Evolutionary conservation across 192 early-diverging fungal genomes (phyloP).

Genomic region (Nowakowskiella sp.): DNA sequence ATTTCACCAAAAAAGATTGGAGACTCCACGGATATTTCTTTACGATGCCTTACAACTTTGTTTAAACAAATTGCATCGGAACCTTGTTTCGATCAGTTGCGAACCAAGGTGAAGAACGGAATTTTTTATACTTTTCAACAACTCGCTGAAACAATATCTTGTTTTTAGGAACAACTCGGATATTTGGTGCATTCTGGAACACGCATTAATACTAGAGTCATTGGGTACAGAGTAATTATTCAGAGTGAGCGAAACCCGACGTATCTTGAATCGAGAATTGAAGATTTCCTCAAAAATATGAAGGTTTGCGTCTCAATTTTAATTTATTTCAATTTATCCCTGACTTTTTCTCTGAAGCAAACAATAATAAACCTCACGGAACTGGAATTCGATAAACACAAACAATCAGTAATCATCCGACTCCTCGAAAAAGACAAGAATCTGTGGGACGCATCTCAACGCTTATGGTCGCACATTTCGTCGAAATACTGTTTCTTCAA

Average conservation of each 20-base stretch:
- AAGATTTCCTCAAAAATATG: slow-evolving; percentile 62
- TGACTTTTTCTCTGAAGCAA: slow-evolving; percentile 10
- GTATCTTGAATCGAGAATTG: slow-evolving; percentile 72
- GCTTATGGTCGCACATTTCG: slow-evolving; percentile 61
- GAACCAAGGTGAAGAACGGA: slow-evolving; percentile 85
- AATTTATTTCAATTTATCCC: neutral
- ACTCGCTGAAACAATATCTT: too few relatives aligned
- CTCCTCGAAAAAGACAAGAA: slow-evolving; percentile 71
- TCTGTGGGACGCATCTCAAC: slow-evolving; percentile 56
- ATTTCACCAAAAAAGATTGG: slow-evolving; percentile 41
- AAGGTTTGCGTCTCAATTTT: slow-evolving; percentile 28
- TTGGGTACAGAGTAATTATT: slow-evolving; percentile 72
- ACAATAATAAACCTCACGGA: slow-evolving; percentile 51
- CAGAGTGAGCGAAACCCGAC: slow-evolving; percentile 80
- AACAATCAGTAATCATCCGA: slow-evolving; percentile 51
- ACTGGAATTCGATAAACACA: slow-evolving; percentile 57
- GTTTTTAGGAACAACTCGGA: slow-evolving; percentile 23
- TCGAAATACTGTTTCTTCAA: slow-evolving; percentile 78
- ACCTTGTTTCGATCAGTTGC: slow-evolving; percentile 85
- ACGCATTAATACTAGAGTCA: slow-evolving; percentile 64
- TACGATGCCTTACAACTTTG: slow-evolving; percentile 63
- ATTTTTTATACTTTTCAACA: too few relatives aligned
- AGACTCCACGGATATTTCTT: slow-evolving; percentile 47
- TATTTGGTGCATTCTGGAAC: slow-evolving; percentile 69
- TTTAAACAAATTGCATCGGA: slow-evolving; percentile 77